Percentiles rank a stretch among this genome's conserved stretches.
phyloP scores from a whole-genome alignment of 345 rosid species.

The Luvunga scandens region DNA sequence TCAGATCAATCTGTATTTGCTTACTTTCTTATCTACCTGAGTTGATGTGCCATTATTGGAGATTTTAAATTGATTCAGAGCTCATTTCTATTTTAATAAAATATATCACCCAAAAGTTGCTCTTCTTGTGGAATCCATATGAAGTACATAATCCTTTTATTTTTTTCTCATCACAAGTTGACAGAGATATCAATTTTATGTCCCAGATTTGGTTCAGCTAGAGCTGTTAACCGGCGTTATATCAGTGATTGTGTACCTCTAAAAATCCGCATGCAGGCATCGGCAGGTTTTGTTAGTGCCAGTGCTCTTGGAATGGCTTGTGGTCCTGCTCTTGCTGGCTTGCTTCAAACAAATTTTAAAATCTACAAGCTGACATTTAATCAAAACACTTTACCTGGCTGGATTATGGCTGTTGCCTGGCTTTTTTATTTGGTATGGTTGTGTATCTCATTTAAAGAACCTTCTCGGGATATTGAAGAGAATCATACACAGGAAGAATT shows the following conservation, averaged over 20 bases:
- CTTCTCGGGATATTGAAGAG: constrained; percentile 58
- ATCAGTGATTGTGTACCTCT: constrained; percentile 97
- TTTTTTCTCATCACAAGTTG: constrained; percentile 4
- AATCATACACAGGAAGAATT: constrained; percentile 32
- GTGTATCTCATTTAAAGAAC: constrained; percentile 84
- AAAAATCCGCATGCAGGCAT: constrained; percentile 91
- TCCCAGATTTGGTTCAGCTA: constrained; percentile 94
- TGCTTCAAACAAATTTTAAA: constrained; percentile 85
- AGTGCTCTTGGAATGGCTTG: constrained; percentile 99
- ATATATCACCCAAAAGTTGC: not conserved
- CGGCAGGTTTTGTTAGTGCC: constrained; percentile 99
- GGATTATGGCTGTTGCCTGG: constrained; percentile 98
- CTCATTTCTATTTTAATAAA: not conserved
- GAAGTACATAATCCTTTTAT: not conserved
- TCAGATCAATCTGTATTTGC: not conserved
- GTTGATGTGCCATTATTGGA: not conserved
- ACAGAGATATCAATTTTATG: constrained; percentile 15
- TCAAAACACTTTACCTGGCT: constrained; percentile 85
- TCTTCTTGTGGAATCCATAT: not conserved
- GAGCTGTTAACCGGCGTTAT: constrained; percentile 97
- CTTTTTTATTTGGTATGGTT: constrained; percentile 78
- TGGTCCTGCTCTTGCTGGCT: constrained; percentile 98
- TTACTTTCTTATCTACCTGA: not conserved
- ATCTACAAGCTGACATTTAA: constrained; percentile 77
- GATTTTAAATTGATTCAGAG: not conserved